Conservation (phyloP, 2,329 filamentous ascomycete species). For the Ilyonectria sp. region DNA sequence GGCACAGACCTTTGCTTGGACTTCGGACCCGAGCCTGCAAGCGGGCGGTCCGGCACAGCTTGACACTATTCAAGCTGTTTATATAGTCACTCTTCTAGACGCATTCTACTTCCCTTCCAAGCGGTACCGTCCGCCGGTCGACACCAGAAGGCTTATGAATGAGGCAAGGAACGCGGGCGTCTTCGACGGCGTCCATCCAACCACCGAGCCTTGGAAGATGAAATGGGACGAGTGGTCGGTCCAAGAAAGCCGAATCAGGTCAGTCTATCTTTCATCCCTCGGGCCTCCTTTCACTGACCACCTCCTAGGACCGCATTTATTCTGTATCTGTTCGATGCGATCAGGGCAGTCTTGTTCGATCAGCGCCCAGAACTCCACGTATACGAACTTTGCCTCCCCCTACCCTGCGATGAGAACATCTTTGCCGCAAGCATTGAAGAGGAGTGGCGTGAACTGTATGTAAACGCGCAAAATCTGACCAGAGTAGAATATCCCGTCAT, state of each 20-base stretch:
- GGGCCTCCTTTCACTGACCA: neutral
- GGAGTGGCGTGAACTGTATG: neutral
- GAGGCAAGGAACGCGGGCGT: neutral
- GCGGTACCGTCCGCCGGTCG: neutral
- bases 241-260: neutral
- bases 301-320: neutral
- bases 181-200: neutral
- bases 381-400: neutral
- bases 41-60: neutral
- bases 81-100: neutral
- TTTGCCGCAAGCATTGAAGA: neutral
- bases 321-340: neutral
- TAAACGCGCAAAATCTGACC: neutral
- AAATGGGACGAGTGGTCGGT: neutral
- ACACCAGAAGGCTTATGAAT: neutral
- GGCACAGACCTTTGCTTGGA: neutral
- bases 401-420: neutral
- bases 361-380: neutral
- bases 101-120: neutral
- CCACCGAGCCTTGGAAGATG: neutral
- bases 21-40: neutral
- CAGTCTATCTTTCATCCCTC: neutral
- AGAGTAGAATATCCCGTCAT: neutral
- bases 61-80: neutral
- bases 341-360: neutral